phyloP scores from a whole-genome alignment of 2,329 filamentous ascomycete species.

The Fusarium scirpi region DNA sequence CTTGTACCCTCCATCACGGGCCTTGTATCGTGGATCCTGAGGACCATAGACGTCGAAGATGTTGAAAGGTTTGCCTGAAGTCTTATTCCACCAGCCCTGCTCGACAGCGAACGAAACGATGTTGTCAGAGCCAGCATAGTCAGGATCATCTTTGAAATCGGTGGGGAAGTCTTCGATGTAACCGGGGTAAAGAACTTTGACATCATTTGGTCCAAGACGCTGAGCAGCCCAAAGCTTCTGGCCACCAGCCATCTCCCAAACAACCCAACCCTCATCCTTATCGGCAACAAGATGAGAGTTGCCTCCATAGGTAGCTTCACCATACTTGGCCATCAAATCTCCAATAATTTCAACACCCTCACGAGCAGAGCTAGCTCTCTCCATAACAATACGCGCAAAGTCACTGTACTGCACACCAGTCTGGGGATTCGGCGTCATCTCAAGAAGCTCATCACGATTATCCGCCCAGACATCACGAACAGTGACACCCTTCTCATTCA shows the following conservation, averaged over 20 bases:
- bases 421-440: conserved; percentile 43
- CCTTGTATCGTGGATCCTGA: conserved; percentile 39
- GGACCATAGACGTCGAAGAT: conserved; percentile 41
- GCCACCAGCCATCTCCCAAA: conserved; percentile 44
- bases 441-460: conserved; percentile 39
- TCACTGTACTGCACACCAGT: conserved; percentile 43
- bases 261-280: conserved; percentile 42
- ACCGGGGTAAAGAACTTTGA: conserved; percentile 40
- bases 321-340: conserved; percentile 29
- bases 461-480: conserved; percentile 44
- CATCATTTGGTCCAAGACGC: conserved; percentile 37
- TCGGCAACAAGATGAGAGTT: conserved; percentile 44
- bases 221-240: conserved; percentile 43
- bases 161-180: conserved; percentile 43
- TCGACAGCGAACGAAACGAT: conserved; percentile 42
- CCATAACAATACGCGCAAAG: conserved; percentile 43
- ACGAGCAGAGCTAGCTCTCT: conserved; percentile 35
- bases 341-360: conserved; percentile 41
- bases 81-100: conserved; percentile 43
- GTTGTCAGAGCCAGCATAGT: conserved; percentile 39
- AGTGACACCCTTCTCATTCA: conserved; percentile 42
- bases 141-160: conserved; percentile 16
- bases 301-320: conserved; percentile 41
- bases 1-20: conserved; percentile 43
- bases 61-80: conserved; percentile 36